Base-by-base conservation (phyloP, 2,329 filamentous ascomycete genomes). In the Rutstroemia sydowiana region DNA sequence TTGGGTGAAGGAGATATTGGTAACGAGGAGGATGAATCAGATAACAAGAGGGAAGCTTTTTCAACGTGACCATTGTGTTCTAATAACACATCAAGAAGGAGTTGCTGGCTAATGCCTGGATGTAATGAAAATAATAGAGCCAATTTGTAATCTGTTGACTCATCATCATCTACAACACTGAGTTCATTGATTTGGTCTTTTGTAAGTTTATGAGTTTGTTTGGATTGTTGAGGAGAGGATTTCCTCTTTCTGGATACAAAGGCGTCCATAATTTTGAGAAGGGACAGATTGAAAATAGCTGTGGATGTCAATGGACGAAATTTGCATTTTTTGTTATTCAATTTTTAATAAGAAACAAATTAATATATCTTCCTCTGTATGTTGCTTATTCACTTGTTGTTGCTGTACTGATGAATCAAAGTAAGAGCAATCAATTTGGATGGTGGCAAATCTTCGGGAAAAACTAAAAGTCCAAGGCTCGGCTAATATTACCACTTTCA, bases 121-220 rank as follows among this genome's bases (percentile, higher is more conserved):
- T 90, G 78, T 0, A 96, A 70, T 1, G 93, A 97, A 2, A 85
- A 79, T 3, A 98, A 72, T 1, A 95, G 73, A 1, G 90, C 90
- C 13, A 98, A 71, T 64, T 96, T 97, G 61, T 95, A 75, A 57
- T 97, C 93, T 0, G 93, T 98, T 1, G 87, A 84, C 43, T 95
- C 87, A 14, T 90, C 81, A 14, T 68, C 64, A n/a, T n/a, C n/a
- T 7, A 51, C 40, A 14, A 51, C 50, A 48, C 32, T 57, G 6
- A 59, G 45, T 10, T 40, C 34, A 16, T 69, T 67, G 5, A 65
- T 62, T 32, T 63, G 48, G 21, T 51, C 42, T 16, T 47, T 34
- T 5, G 41, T 49, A 11, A 9, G 49, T 31, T 16, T 20, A n/a
- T n/a, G n/a, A n/a, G n/a, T n/a, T 16, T 18, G 26, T 30, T 26